phyloP scores from a whole-genome alignment of 2,329 filamentous ascomycete genomes.

The Rosellinia necatrix region DNA sequence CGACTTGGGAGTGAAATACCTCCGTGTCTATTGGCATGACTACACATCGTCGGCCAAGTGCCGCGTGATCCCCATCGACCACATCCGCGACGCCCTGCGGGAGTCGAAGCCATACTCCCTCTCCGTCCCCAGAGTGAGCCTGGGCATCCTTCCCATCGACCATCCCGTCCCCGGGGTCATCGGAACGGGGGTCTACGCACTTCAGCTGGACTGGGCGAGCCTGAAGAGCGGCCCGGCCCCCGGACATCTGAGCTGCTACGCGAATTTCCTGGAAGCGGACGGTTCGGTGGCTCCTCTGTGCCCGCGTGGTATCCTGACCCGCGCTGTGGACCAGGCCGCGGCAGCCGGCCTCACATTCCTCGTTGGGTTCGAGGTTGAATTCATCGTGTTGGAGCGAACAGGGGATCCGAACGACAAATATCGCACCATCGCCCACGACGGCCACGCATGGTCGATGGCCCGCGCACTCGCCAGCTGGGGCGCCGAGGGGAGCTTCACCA shows the following conservation, averaged over 20 bases:
- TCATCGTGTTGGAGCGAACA: constrained; percentile 67
- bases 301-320: constrained; percentile 66
- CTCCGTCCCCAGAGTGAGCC: constrained; percentile 66
- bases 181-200: constrained; percentile 66
- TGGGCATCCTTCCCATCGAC: constrained; percentile 73
- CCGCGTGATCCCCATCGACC: constrained; percentile 68
- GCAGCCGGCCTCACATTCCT: constrained; percentile 59
- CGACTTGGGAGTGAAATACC: constrained; percentile 55
- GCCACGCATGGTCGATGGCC: constrained; percentile 73
- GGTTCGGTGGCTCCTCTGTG: constrained; percentile 60
- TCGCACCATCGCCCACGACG: constrained; percentile 56
- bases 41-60: constrained; percentile 72
- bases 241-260: constrained; percentile 68
- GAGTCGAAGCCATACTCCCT: constrained; percentile 47
- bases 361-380: constrained; percentile 82
- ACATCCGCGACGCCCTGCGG: constrained; percentile 53
- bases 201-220: constrained; percentile 68
- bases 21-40: constrained; percentile 79
- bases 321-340: constrained; percentile 56
- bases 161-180: constrained; percentile 55
- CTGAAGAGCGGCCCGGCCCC: constrained; percentile 63
- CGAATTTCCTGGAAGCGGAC: constrained; percentile 65
- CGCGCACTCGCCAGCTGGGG: constrained; percentile 64
- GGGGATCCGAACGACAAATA: constrained; percentile 41
- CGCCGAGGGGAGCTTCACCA: constrained; percentile 47